Percentiles rank a stretch among this genome's conserved stretches.
phyloP scores from a whole-genome alignment of 2,329 filamentous ascomycete species.

The Pseudocercospora eumusae region DNA sequence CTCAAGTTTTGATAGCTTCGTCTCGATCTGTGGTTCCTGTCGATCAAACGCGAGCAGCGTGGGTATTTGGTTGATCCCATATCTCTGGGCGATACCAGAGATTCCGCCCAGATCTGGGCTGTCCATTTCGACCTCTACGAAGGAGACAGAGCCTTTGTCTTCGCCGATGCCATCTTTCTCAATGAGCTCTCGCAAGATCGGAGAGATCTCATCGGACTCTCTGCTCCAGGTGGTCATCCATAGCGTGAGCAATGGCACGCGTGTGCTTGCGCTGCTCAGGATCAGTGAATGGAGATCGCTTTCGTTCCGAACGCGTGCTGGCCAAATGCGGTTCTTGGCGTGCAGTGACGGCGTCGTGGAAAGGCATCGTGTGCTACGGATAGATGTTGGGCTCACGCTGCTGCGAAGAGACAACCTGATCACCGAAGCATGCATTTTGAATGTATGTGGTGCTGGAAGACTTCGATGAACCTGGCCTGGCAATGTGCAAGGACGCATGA shows the following conservation, averaged over 20 bases:
- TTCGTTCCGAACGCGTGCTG: constrained; percentile 47
- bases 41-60: constrained; percentile 54
- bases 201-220: constrained; percentile 47
- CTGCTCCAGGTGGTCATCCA: constrained; percentile 54
- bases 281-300: constrained; percentile 52
- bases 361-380: constrained; percentile 24
- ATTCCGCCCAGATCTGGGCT: constrained; percentile 45
- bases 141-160: constrained; percentile 48
- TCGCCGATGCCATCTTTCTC: constrained; percentile 50
- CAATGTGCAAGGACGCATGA: not conserved
- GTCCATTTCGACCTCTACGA: constrained; percentile 53
- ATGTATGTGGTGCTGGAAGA: not conserved
- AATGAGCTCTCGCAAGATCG: constrained; percentile 47
- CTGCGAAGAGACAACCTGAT: not conserved
- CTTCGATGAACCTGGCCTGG: not conserved
- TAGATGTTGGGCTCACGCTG: not conserved
- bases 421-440: not conserved
- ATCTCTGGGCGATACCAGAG: constrained; percentile 43
- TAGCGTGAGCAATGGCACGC: constrained; percentile 50
- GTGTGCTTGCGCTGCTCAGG: constrained; percentile 49
- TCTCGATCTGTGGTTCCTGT: constrained; percentile 53
- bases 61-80: constrained; percentile 51
- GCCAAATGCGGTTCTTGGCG: constrained; percentile 42
- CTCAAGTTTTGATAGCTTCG: constrained; percentile 47
- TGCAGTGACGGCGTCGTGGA: constrained; percentile 21